Evolutionary conservation across 495 filamentous ascomycete genomes (phyloP), one percentile per base, ranked within the genome.

Genomic region (Penicillium coprophilum): DNA sequence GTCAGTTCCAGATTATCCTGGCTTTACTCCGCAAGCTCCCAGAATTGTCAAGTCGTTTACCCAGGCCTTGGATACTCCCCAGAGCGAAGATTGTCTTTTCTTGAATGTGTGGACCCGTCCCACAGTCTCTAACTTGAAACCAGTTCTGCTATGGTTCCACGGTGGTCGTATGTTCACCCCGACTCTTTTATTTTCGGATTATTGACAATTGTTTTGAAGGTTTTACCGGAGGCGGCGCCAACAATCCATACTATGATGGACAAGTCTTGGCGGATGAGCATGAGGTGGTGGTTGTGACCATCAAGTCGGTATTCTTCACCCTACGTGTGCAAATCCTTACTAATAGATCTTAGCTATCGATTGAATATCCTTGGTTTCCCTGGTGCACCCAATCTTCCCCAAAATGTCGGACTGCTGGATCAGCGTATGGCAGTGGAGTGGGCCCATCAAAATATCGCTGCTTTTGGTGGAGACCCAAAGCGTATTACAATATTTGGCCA

Each of bases 391-490:
- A 71, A 63, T 23, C 47, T 67, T 1, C 56, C 62, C 1, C 54
- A 65, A 21, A 82, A 82, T 47, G 53, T 67, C 3, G 77, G 68
- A 8, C 62, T 82, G 1, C 70, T 76, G 9, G 74, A 81, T 55
- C 75, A 80, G 52, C 74, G 80, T 13, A 51, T 69, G 19, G 76
- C 73, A 9, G 55, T 79, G 15, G 78, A 79, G 66, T 82, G 82
- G 80, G 78, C 88, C 0, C 76, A 82, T 28, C 78, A 82, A 56
- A 89, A 89, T 60, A 87, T 89, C 47, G 78, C 70, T 19, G 69
- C 41, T 6, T 81, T 81, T 57, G 76, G 79, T 50, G 79, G 78
- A 21, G 74, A 80, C 57, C 36, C 85, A 4, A 64, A 71, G 17
- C 81, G 79, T 56, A 84, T 87, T 50, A 73, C 71, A 1, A 71